Conservation (phyloP, 495 filamentous ascomycete species). For the Oleoguttula mirabilis region DNA sequence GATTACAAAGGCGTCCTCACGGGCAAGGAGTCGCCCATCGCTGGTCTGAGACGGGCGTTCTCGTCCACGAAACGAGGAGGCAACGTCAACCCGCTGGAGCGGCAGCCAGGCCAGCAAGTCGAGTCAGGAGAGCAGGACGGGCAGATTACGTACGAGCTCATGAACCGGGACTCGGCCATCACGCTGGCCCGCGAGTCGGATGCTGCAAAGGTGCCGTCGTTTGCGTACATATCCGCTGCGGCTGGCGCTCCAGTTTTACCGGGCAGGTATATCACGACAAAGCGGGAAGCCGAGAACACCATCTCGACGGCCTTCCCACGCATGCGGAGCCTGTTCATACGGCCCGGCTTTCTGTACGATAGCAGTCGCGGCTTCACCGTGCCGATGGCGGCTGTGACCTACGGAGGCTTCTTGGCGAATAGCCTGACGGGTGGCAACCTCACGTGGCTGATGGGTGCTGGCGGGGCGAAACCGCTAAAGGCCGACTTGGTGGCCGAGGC, state of each 20-base stretch:
- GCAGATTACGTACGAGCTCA: conserved; percentile 90
- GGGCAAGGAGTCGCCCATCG: conserved; percentile 63
- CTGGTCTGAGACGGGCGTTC: conserved; percentile 68
- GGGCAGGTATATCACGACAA: conserved; percentile 75
- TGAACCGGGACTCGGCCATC: conserved; percentile 87
- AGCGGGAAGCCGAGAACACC: conserved; percentile 74
- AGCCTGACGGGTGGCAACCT: conserved; percentile 58
- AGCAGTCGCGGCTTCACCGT: conserved; percentile 67
- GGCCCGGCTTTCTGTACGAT: conserved; percentile 85
- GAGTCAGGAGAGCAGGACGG: conserved; percentile 52
- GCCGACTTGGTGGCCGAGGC: conserved; percentile 70
- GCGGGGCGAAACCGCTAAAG: conserved; percentile 72
- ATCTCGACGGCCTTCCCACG: conserved; percentile 58
- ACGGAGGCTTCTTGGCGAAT: conserved; percentile 48
- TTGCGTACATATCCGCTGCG: conserved; percentile 81
- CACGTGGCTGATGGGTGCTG: conserved; percentile 61
- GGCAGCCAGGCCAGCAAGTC: conserved; percentile 44
- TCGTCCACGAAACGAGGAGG: conserved; percentile 45
- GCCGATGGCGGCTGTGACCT: conserved; percentile 63
- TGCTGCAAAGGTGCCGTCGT: conserved; percentile 48
- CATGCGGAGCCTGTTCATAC: conserved; percentile 69
- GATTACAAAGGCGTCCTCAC: conserved; percentile 91
- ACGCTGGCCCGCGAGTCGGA: conserved; percentile 72
- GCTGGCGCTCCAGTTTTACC: conserved; percentile 76
- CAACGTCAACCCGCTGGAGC: conserved; percentile 54